phyloP scores from a whole-genome alignment of 1,284 basidiomycete genomes.

The Ustilago loliicola region DNA sequence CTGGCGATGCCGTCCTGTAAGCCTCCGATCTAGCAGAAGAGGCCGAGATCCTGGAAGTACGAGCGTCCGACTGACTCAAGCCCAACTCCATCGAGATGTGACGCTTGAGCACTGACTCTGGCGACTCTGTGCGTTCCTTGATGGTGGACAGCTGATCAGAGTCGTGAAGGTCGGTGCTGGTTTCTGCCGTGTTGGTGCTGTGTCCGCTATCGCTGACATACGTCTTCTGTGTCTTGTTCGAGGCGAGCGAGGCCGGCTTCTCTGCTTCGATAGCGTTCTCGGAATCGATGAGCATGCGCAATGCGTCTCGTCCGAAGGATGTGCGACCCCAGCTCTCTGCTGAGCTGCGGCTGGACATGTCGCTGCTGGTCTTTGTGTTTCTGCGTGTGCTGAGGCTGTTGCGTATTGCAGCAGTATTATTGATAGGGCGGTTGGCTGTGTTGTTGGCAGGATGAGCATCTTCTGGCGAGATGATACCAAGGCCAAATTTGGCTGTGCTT shows the following conservation, averaged over 20 bases:
- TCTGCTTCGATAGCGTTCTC: constrained; percentile 11
- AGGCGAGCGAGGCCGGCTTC: constrained; percentile 17
- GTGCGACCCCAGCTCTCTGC: constrained; percentile 37
- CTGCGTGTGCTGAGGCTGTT: constrained; percentile 11
- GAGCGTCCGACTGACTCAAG: constrained; percentile 18
- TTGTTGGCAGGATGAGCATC: not conserved
- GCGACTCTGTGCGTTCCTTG: constrained; percentile 45
- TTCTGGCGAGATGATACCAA: constrained; percentile 27
- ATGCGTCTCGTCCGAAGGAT: constrained; percentile 25
- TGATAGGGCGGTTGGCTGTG: not conserved
- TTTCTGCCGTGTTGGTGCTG: constrained; percentile 43
- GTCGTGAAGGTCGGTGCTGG: constrained; percentile 44
- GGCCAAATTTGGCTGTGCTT: constrained; percentile 17
- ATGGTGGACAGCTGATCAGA: constrained; percentile 41
- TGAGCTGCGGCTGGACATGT: constrained; percentile 35
- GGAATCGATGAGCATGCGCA: constrained; percentile 23
- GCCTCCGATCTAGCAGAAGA: constrained; percentile 20
- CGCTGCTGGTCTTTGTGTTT: constrained; percentile 38
- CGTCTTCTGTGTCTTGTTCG: constrained; percentile 21
- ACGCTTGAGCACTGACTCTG: constrained; percentile 24
- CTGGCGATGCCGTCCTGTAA: constrained; percentile 8
- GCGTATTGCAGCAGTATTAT: not conserved
- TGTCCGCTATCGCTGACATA: constrained; percentile 46
- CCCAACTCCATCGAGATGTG: constrained; percentile 22
- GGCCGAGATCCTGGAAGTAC: constrained; percentile 16